A percentile compares a stretch with the other conserved stretches of the same genome.
Evolutionary conservation across 495 filamentous ascomycete genomes (phyloP).

Genomic region (Aspergillus indologenus): DNA sequence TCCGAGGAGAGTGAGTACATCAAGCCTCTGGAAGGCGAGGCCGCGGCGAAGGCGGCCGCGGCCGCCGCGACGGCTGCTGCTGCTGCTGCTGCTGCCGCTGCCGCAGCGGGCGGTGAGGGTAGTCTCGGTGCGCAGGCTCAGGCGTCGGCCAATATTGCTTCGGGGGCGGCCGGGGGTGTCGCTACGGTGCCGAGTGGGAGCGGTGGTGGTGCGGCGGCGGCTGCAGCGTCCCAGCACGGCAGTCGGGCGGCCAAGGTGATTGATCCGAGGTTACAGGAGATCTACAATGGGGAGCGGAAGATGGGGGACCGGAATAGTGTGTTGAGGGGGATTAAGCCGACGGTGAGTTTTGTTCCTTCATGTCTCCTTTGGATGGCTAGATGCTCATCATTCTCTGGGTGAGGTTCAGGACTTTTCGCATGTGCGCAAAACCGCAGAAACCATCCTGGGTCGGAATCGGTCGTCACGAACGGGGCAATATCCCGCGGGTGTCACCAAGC

Average conservation of each 20-base stretch:
- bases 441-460: slow-evolving; percentile 69
- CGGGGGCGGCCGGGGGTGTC: not conserved
- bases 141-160: not conserved
- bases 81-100: slow-evolving; percentile 44
- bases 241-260: slow-evolving; percentile 54
- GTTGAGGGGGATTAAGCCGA: slow-evolving; percentile 84
- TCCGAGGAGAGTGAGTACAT: slow-evolving; percentile 90
- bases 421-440: slow-evolving; percentile 79
- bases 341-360: slow-evolving; percentile 51
- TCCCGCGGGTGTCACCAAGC: slow-evolving; percentile 39
- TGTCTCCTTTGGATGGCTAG: not conserved
- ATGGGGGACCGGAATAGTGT: slow-evolving; percentile 91
- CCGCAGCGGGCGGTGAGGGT: slow-evolving; percentile 36
- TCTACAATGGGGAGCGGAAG: slow-evolving; percentile 84
- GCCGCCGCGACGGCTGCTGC: slow-evolving; percentile 41
- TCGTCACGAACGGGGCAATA: slow-evolving; percentile 39
- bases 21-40: slow-evolving; percentile 67
- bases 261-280: slow-evolving; percentile 77
- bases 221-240: slow-evolving; percentile 51
- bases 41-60: slow-evolving; percentile 49
- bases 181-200: slow-evolving; percentile 19
- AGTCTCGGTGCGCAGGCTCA: slow-evolving; percentile 47
- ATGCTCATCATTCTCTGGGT: not conserved
- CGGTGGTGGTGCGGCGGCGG: slow-evolving; percentile 27
- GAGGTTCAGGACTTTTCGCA: slow-evolving; percentile 81